Evolutionary conservation across 331 rosid genomes (phyloP).

Genomic region (Telfairia occidentalis): DNA sequence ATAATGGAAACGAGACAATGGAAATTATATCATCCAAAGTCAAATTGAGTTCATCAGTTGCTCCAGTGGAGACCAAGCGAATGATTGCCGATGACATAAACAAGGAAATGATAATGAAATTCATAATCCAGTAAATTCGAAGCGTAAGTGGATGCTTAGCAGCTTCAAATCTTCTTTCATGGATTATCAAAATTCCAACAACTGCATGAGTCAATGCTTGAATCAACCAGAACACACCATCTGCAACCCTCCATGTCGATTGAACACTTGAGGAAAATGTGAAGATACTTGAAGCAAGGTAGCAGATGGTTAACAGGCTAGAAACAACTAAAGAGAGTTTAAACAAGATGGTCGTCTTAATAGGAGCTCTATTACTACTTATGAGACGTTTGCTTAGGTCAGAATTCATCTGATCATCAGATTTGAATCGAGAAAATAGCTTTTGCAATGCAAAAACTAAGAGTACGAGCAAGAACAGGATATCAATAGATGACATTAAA

Average conservation of each 20-base stretch:
- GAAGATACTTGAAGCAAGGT: conserved; percentile 32
- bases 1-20: conserved; percentile 39
- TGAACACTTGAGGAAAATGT: conserved; percentile 23
- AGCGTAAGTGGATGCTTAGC: conserved; percentile 52
- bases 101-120: conserved; percentile 32
- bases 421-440: conserved; percentile 36
- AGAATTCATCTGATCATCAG: conserved; percentile 11
- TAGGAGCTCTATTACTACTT: conserved; percentile 9
- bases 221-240: conserved; percentile 58
- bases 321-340: conserved; percentile 41
- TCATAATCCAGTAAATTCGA: conserved; percentile 54
- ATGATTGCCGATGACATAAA: conserved; percentile 46
- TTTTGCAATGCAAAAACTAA: conserved; percentile 36
- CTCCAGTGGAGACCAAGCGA: conserved; percentile 32
- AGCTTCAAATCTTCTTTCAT: conserved; percentile 51
- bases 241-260: conserved; percentile 34
- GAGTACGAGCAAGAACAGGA: conserved; percentile 40
- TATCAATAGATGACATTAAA: conserved; percentile 37
- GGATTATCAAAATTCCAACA: conserved; percentile 40
- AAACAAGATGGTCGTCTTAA: conserved; percentile 29
- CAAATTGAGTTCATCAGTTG: conserved; percentile 20
- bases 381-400: conserved; percentile 49
- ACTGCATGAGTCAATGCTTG: conserved; percentile 53
- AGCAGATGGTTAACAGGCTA: conserved; percentile 30
- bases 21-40: conserved; percentile 50